These are phyloP conservation scores for Rhynchospora breviuscula DNA, from an alignment of 176 grass and related monocot genomes.

Conservation along the genomic window DNA sequence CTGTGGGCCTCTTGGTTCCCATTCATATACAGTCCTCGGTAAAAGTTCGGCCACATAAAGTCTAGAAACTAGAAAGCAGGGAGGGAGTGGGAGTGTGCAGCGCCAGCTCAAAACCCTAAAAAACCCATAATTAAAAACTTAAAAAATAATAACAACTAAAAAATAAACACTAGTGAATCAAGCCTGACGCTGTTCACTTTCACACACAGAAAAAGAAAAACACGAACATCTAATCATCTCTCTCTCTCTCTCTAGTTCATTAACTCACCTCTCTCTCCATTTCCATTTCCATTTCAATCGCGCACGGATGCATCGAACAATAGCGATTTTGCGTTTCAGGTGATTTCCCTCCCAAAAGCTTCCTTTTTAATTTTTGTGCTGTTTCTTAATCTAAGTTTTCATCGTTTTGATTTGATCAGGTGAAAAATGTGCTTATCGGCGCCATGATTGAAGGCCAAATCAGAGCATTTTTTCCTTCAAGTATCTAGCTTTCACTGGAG, in stretches of 20 bases:
- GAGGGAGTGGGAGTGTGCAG: not conserved
- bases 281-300: not conserved
- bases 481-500: not conserved
- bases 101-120: constrained; percentile 21
- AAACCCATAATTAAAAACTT: constrained; percentile 2
- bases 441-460: constrained; percentile 5
- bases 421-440: constrained; percentile 10
- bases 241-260: not conserved
- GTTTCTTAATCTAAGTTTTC: constrained; percentile 15
- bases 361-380: constrained; percentile 24
- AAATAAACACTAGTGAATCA: not conserved
- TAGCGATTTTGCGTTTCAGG: constrained; percentile 15
- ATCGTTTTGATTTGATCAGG: constrained; percentile 6
- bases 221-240: not conserved
- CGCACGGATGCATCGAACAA: constrained; percentile 25
- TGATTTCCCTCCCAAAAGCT: constrained; percentile 37
- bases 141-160: not conserved
- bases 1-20: not conserved
- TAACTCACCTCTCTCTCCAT: too few relatives aligned
- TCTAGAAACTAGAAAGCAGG: not conserved
- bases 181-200: not conserved
- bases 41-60: not conserved
- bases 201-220: not conserved
- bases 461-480: not conserved
- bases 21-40: not conserved